These are phyloP conservation scores for Agrocybe praecox DNA, from an alignment of 768 basidiomycete genomes.

Conservation along the genomic window DNA sequence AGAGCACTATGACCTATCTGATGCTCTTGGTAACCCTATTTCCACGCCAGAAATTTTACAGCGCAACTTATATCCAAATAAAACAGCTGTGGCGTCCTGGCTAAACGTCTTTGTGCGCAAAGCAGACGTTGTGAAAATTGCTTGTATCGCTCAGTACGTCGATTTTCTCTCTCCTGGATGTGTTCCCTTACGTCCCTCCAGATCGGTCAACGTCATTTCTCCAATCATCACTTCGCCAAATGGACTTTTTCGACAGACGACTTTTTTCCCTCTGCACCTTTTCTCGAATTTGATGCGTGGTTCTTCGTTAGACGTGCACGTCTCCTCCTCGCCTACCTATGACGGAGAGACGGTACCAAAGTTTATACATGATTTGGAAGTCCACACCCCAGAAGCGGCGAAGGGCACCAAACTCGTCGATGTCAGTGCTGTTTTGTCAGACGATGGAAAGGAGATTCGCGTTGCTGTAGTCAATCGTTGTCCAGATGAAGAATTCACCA, in stretches of 20 bases:
- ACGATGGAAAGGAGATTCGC: slow-evolving; percentile 38
- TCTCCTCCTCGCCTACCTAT: slow-evolving; percentile 29
- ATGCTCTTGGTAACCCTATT: slow-evolving; percentile 40
- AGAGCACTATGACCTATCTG: slow-evolving; percentile 55
- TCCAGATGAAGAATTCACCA: slow-evolving; percentile 35
- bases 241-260: slow-evolving; percentile 47
- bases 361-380: slow-evolving; percentile 46
- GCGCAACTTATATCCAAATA: not conserved
- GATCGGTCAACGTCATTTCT: slow-evolving; percentile 50
- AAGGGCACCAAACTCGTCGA: slow-evolving; percentile 48
- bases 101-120: slow-evolving; percentile 63
- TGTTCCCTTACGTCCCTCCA: slow-evolving; percentile 4
- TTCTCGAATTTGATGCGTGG: slow-evolving; percentile 63
- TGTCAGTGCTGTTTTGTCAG: slow-evolving; percentile 46
- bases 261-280: slow-evolving; percentile 52
- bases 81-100: slow-evolving; percentile 57
- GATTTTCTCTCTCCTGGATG: not conserved
- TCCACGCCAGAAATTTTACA: not conserved
- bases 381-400: slow-evolving; percentile 29
- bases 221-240: slow-evolving; percentile 50
- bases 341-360: slow-evolving; percentile 51
- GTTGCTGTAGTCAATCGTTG: slow-evolving; percentile 57
- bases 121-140: slow-evolving; percentile 59
- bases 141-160: slow-evolving; percentile 60
- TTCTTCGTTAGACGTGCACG: slow-evolving; percentile 38